phyloP scores from a whole-genome alignment of 129 eudicot genomes.

The Lonicera japonica region DNA sequence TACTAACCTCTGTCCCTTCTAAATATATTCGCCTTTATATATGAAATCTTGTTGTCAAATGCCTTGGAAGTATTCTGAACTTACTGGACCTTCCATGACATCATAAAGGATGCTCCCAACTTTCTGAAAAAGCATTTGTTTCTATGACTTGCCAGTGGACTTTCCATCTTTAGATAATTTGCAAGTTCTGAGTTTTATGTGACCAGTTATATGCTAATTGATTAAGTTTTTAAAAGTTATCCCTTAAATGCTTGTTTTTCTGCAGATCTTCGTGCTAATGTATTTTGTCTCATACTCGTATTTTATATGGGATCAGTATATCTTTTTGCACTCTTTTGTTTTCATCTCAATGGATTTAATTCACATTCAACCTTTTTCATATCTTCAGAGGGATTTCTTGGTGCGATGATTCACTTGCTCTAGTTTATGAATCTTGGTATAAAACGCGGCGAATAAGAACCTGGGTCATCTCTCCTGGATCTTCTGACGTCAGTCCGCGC shows the following conservation, averaged over 20 bases:
- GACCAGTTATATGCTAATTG: not conserved
- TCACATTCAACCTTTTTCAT: constrained; percentile 5
- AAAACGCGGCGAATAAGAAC: constrained; percentile 73
- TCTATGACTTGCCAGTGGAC: too few species aligned
- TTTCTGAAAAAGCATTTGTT: not conserved
- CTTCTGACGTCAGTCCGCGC: constrained; percentile 39
- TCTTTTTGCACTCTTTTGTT: too few species aligned
- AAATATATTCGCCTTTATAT: not conserved
- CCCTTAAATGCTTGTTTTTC: not conserved
- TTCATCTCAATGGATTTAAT: too few species aligned
- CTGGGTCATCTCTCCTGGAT: constrained; percentile 85
- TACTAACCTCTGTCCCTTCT: constrained; percentile 4
- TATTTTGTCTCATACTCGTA: not conserved
- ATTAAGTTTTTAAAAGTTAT: not conserved
- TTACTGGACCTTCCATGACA: not conserved
- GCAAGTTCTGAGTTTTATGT: too few species aligned
- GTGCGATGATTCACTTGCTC: constrained; percentile 96
- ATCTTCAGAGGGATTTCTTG: constrained; percentile 79
- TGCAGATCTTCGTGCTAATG: not conserved
- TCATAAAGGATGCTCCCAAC: not conserved
- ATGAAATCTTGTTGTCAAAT: not conserved
- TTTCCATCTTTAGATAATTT: too few species aligned
- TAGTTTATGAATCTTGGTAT: constrained; percentile 91
- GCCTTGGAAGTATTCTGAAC: constrained; percentile 3
- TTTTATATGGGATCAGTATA: not conserved